Evolutionary conservation across 2,329 filamentous ascomycete species (phyloP).

Genomic region (Claviceps maximensis): DNA sequence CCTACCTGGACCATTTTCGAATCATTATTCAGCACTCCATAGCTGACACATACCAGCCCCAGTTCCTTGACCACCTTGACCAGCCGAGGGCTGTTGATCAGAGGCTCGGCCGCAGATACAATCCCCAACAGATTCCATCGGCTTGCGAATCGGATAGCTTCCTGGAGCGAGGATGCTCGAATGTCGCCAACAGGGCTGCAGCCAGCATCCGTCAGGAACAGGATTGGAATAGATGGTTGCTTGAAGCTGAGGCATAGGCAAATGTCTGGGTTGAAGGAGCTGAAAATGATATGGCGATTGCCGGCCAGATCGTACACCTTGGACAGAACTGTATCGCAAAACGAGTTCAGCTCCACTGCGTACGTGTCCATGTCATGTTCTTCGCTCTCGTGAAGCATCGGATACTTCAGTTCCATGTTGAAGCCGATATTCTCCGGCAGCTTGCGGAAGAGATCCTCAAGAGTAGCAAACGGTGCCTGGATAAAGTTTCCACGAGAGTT

Average conservation of each 20-base stretch:
- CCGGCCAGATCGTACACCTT: conserved; percentile 80
- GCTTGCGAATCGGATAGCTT: conserved; percentile 86
- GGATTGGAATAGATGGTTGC: conserved; percentile 87
- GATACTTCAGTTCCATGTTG: conserved; percentile 99
- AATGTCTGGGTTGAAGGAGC: conserved; percentile 93
- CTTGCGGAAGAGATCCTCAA: conserved; percentile 84
- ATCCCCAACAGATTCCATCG: conserved; percentile 92
- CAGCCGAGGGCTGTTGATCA: conserved; percentile 78
- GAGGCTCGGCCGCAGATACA: conserved; percentile 74
- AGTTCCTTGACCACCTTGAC: conserved; percentile 90
- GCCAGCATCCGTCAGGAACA: conserved; percentile 88
- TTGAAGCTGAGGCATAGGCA: conserved; percentile 92
- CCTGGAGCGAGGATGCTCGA: conserved; percentile 79
- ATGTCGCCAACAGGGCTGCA: conserved; percentile 74
- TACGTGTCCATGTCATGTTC: conserved; percentile 96
- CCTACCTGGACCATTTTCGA: conserved; percentile 67
- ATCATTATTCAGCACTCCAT: conserved; percentile 85
- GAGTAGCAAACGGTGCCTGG: conserved; percentile 86
- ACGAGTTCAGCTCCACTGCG: conserved; percentile 88
- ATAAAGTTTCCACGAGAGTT: conserved; percentile 92
- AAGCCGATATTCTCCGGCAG: conserved; percentile 77
- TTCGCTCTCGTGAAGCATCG: conserved; percentile 91
- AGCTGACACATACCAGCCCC: conserved; percentile 87
- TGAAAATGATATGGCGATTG: conserved; percentile 88
- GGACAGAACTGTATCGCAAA: conserved; percentile 81